Conservation (phyloP, 2,329 filamentous ascomycete genomes). For the Cladosporium velox region DNA sequence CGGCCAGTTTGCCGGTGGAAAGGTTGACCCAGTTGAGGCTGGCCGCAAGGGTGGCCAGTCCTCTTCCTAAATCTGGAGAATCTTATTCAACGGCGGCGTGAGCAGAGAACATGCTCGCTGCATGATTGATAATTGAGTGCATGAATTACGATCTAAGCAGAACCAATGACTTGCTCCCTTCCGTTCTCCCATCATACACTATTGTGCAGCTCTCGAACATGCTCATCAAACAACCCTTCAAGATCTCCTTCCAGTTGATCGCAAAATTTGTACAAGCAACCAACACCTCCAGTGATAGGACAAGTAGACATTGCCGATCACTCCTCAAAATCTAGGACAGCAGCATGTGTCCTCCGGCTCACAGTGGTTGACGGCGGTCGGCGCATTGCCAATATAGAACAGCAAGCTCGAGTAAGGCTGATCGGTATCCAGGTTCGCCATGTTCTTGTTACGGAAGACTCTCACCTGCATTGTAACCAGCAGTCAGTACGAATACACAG, state of each 20-base stretch:
- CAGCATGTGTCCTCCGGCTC: conserved; percentile 12
- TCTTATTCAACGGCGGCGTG: not conserved
- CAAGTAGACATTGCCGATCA: not conserved
- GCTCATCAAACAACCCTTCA: no score
- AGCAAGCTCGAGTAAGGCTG: conserved; percentile 15
- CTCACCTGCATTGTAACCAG: not conserved
- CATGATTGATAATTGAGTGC: not conserved
- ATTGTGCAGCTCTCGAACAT: not conserved
- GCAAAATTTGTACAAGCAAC: not conserved
- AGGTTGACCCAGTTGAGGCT: conserved; percentile 46
- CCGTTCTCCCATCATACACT: not conserved
- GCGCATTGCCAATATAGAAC: conserved; percentile 18
- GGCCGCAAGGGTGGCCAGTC: conserved; percentile 45
- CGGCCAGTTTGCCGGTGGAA: conserved; percentile 43
- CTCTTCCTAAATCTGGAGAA: not conserved
- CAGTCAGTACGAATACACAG: not conserved
- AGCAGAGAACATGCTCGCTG: not conserved
- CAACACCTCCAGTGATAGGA: not conserved
- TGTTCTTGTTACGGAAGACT: conserved; percentile 16
- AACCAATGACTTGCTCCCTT: not conserved
- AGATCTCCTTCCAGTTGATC: no score
- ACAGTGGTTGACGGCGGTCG: conserved; percentile 4
- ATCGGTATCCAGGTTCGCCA: conserved; percentile 14
- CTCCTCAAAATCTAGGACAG: conserved; percentile 6
- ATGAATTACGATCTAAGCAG: not conserved